phyloP scores from a whole-genome alignment of 2,329 filamentous ascomycete species.

The Claviceps africana region DNA sequence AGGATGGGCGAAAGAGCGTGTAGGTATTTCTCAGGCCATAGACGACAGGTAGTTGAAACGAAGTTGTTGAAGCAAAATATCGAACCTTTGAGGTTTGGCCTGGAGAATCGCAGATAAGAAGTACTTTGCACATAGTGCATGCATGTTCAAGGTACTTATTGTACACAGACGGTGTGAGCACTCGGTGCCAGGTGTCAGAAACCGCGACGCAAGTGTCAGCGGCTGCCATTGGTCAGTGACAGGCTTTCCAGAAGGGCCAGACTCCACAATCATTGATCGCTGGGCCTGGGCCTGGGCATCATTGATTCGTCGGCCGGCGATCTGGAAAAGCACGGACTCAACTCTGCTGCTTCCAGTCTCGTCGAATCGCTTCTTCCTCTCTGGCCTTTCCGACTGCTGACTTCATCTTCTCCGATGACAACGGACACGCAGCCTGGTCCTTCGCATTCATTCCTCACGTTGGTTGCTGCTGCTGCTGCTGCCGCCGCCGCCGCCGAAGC shows the following conservation, averaged over 20 bases:
- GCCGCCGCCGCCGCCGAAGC: not conserved
- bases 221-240: not conserved
- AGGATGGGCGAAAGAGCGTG: too few relatives aligned
- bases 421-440: conserved; percentile 3
- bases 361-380: not conserved
- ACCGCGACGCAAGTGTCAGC: not conserved
- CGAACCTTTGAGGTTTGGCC: not conserved
- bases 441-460: not conserved
- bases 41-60: not conserved
- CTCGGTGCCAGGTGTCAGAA: not conserved
- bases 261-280: not conserved
- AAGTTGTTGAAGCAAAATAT: not conserved
- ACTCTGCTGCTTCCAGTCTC: not conserved
- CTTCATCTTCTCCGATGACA: conserved; percentile 1
- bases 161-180: not conserved
- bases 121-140: not conserved
- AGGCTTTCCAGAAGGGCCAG: not conserved
- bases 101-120: not conserved
- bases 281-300: not conserved
- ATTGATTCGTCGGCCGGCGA: not conserved
- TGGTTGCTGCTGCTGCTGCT: not conserved
- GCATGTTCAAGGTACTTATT: too few relatives aligned
- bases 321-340: not conserved
- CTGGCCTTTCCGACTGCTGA: not conserved
- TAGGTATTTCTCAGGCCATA: not conserved